Conservation (phyloP, 2,329 filamentous ascomycete species). For the Fusarium avenaceum region DNA sequence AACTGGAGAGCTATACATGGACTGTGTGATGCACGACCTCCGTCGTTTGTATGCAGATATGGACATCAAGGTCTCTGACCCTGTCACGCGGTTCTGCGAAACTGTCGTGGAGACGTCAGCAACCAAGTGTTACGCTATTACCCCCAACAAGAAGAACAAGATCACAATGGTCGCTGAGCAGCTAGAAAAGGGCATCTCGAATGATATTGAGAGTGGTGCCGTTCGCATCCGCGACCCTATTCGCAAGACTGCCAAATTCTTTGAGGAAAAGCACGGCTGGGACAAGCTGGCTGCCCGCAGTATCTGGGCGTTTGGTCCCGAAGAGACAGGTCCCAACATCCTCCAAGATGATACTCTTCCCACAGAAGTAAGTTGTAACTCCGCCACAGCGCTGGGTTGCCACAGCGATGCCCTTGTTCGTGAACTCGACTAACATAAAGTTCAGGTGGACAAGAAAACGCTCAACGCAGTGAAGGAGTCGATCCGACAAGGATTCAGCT, state of each 20-base stretch:
- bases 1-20: conserved; percentile 99
- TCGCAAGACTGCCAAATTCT: conserved; percentile 94
- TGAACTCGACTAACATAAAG: conserved; percentile 16
- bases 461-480: conserved; percentile 90
- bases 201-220: conserved; percentile 91
- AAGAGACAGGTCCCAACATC: conserved; percentile 95
- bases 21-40: conserved; percentile 96
- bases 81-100: conserved; percentile 96
- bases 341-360: conserved; percentile 96
- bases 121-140: conserved; percentile 97
- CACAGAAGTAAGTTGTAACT: conserved; percentile 73
- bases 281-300: conserved; percentile 93
- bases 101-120: conserved; percentile 97
- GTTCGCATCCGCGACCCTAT: conserved; percentile 95
- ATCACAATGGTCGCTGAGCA: conserved; percentile 99
- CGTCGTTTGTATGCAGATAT: conserved; percentile 96
- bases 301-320: conserved; percentile 98
- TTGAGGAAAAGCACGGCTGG: conserved; percentile 97
- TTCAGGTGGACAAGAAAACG: conserved; percentile 88
- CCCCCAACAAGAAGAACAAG: conserved; percentile 99
- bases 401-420: conserved; percentile 14
- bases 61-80: conserved; percentile 99
- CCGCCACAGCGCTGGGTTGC: conserved; percentile 1
- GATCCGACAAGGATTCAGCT: conserved; percentile 95
- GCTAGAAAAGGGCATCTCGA: conserved; percentile 91